These are phyloP conservation scores for Metschnikowia lunata DNA, from an alignment of 805 yeast species.

Conservation along the genomic window DNA sequence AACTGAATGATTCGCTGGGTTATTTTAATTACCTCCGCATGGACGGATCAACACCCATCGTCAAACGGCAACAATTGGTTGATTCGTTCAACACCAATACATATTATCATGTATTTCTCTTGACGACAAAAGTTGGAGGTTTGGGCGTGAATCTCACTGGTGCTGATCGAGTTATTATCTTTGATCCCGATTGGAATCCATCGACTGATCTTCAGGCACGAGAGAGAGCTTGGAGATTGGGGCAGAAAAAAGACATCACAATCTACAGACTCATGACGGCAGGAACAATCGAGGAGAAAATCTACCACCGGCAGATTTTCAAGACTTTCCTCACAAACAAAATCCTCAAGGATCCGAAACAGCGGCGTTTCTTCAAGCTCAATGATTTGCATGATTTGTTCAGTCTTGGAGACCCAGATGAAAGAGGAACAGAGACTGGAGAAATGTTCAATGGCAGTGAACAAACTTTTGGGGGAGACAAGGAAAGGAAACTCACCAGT, in stretches of 20 bases:
- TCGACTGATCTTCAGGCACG: slow-evolving; percentile 96
- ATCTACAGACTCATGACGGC: slow-evolving; percentile 90
- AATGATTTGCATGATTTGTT: slow-evolving; percentile 89
- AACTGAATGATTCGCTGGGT: not conserved
- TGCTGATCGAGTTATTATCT: slow-evolving; percentile 89
- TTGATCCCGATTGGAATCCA: slow-evolving; percentile 98
- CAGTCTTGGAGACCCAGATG: slow-evolving; percentile 70
- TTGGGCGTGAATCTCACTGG: slow-evolving; percentile 92
- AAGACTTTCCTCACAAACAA: slow-evolving; percentile 91
- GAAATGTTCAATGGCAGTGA: slow-evolving; percentile 53
- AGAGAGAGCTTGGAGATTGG: slow-evolving; percentile 95
- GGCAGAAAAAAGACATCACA: slow-evolving; percentile 88
- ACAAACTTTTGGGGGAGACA: slow-evolving; percentile 29
- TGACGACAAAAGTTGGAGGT: slow-evolving; percentile 96
- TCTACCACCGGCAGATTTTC: slow-evolving; percentile 94
- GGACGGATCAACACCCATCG: slow-evolving; percentile 92
- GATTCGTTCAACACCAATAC: slow-evolving; percentile 70
- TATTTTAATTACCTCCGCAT: slow-evolving; percentile 61
- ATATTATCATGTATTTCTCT: slow-evolving; percentile 58
- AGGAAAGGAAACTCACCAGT: slow-evolving; percentile 30
- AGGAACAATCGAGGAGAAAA: slow-evolving; percentile 94
- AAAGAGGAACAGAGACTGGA: slow-evolving; percentile 65
- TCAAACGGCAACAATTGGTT: slow-evolving; percentile 70
- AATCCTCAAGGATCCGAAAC: slow-evolving; percentile 92
- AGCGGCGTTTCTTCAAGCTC: slow-evolving; percentile 85